phyloP scores from a whole-genome alignment of 805 yeast genomes.

The Lipomyces anomalus region DNA sequence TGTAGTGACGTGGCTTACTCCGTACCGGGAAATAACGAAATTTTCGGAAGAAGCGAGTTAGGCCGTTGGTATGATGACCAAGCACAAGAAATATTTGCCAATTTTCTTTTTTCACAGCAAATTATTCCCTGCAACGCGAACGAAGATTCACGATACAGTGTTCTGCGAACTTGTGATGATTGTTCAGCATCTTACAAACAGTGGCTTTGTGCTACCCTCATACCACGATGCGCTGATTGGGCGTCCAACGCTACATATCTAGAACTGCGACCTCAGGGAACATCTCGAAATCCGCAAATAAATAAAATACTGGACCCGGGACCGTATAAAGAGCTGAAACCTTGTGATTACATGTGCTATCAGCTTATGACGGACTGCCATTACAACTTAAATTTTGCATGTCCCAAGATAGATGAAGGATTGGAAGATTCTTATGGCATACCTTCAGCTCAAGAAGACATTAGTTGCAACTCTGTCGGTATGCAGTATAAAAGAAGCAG shows the following conservation, averaged over 20 bases:
- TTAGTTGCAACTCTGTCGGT: too few species aligned
- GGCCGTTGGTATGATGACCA: constrained; percentile 54
- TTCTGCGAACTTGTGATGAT: constrained; percentile 64
- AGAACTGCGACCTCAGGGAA: constrained; percentile 28
- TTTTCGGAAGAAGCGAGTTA: constrained; percentile 35
- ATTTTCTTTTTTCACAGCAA: constrained; percentile 70
- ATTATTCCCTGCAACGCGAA: constrained; percentile 67
- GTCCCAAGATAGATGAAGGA: constrained; percentile 48
- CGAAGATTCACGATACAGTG: constrained; percentile 63
- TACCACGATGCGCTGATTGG: constrained; percentile 72
- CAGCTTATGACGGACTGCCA: constrained; percentile 82
- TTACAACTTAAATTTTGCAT: constrained; percentile 61
- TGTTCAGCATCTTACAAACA: constrained; percentile 66
- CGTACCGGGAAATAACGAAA: constrained; percentile 55
- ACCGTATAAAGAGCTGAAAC: constrained; percentile 71
- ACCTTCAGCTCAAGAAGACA: too few species aligned
- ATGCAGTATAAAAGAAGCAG: too few species aligned
- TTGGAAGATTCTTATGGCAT: constrained; percentile 17
- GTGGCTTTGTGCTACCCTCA: constrained; percentile 86
- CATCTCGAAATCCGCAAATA: constrained; percentile 57
- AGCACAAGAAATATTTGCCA: constrained; percentile 51
- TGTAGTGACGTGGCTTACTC: constrained; percentile 82
- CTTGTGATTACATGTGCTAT: constrained; percentile 78
- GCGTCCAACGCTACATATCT: constrained; percentile 43
- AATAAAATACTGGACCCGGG: constrained; percentile 51